A percentile compares a stretch with the other conserved stretches of the same genome.
Conservation (phyloP, 306 rosid genomes). For the Ammopiptanthus mongolicus region DNA sequence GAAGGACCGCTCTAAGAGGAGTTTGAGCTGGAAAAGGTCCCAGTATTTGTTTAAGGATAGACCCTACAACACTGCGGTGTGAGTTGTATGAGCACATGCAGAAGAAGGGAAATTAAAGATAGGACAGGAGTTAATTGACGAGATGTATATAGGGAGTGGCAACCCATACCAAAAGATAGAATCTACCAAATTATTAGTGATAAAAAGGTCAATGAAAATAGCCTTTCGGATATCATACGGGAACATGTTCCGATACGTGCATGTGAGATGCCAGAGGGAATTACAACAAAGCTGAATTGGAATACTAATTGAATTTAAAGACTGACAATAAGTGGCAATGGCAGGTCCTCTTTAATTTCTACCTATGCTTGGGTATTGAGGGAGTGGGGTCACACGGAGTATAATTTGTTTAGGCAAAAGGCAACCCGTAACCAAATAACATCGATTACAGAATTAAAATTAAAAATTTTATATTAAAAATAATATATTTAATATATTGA, state of each 20-base stretch:
- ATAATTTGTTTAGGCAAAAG: no score
- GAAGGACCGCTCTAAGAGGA: not conserved
- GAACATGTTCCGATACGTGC: conserved; percentile 27
- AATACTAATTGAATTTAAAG: not conserved
- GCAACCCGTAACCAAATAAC: no score
- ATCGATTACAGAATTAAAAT: no score
- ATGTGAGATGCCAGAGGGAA: conserved; percentile 9
- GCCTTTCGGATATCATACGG: not conserved
- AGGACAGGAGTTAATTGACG: not conserved
- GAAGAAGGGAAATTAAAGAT: not conserved
- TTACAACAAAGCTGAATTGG: conserved; percentile 13
- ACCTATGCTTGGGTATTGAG: not conserved
- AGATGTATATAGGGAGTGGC: not conserved
- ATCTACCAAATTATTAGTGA: conserved; percentile 25
- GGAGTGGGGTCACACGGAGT: not conserved
- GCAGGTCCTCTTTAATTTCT: no score
- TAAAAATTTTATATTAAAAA: no score
- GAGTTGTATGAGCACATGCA: conserved; percentile 54
- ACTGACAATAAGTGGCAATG: not conserved
- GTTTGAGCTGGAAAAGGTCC: conserved; percentile 27
- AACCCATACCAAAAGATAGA: not conserved
- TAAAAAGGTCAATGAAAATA: not conserved
- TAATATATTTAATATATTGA: no score
- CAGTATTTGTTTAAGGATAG: conserved; percentile 29
- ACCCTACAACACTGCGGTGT: conserved; percentile 28